Percentiles rank a stretch among this genome's conserved stretches.
Conservation (phyloP, 805 yeast genomes). For the Candida argentea region DNA sequence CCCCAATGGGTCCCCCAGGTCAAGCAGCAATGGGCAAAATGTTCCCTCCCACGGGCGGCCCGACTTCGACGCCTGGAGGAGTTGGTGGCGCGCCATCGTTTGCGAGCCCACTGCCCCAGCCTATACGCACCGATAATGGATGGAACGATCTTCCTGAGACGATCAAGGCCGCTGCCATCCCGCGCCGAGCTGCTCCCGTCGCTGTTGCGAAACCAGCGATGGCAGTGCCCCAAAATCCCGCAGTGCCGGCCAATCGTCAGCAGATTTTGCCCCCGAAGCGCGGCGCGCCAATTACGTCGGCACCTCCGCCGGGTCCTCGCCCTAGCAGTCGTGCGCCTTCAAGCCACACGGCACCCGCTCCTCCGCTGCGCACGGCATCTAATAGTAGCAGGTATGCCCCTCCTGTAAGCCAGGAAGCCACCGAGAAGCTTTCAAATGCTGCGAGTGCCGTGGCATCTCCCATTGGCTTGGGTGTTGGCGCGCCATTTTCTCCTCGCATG, state of each 20-base stretch:
- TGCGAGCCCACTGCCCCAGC: conserved; percentile 16
- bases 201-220: no score
- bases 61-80: background rate
- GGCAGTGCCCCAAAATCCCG: no score
- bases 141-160: conserved; percentile 64
- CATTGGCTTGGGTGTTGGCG: conserved; percentile 11
- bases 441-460: conserved; percentile 2
- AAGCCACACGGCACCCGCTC: conserved; percentile 16
- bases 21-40: conserved; percentile 2
- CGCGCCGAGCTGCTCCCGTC: conserved; percentile 38
- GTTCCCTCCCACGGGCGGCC: conserved; percentile 3
- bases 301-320: background rate
- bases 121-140: conserved; percentile 40
- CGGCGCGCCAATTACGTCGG: conserved; percentile 5
- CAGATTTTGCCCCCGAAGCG: no score
- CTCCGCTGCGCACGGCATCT: conserved; percentile 8
- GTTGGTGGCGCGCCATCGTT: conserved; percentile 12
- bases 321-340: conserved; percentile 12
- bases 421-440: conserved; percentile 19
- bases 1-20: conserved; percentile 11
- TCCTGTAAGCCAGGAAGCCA: conserved; percentile 14
- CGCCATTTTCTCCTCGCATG: conserved; percentile 13
- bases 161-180: conserved; percentile 29
- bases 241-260: no score
- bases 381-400: conserved; percentile 10